Percentiles rank a stretch among this genome's conserved stretches.
phyloP scores from a whole-genome alignment of 306 rosid species.

The Sindora glabra region DNA sequence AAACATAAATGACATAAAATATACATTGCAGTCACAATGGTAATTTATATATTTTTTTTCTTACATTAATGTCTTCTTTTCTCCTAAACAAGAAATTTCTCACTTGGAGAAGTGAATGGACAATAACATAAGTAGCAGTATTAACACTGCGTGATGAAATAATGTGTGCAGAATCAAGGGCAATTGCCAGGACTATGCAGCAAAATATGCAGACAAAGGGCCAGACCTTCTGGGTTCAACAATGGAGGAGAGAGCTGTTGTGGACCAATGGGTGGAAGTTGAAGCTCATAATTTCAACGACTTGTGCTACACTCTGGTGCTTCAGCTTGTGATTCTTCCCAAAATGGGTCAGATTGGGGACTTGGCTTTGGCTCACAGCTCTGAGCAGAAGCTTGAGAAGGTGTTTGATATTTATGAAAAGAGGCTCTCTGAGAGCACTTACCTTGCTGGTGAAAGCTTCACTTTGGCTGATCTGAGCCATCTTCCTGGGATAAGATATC shows the following conservation, averaged over 20 bases:
- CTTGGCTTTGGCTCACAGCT: constrained; percentile 19
- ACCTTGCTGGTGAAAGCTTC: constrained; percentile 52
- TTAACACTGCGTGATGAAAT: too few relatives aligned
- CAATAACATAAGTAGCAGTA: too few relatives aligned
- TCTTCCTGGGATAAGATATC: constrained; percentile 48
- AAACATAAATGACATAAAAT: too few relatives aligned
- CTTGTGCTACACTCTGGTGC: constrained; percentile 35
- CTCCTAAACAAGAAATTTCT: too few relatives aligned
- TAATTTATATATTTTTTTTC: too few relatives aligned
- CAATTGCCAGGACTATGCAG: constrained; percentile 50
- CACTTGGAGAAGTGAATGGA: too few relatives aligned
- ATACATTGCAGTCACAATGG: too few relatives aligned
- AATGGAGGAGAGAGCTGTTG: constrained; percentile 58
- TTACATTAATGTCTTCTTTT: too few relatives aligned
- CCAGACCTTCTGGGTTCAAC: constrained; percentile 45
- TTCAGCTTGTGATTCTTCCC: constrained; percentile 48
- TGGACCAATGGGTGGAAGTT: constrained; percentile 75
- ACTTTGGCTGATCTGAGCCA: constrained; percentile 61
- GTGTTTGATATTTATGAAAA: constrained; percentile 58
- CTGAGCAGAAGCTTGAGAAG: constrained; percentile 38
- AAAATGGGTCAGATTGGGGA: constrained; percentile 41
- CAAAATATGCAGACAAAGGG: constrained; percentile 45
- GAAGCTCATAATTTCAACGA: constrained; percentile 71
- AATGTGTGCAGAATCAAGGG: constrained; percentile 53
- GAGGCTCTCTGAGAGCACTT: constrained; percentile 31